phyloP scores from a whole-genome alignment of 305 asterid genomes.

The Coffea humblotiana region DNA sequence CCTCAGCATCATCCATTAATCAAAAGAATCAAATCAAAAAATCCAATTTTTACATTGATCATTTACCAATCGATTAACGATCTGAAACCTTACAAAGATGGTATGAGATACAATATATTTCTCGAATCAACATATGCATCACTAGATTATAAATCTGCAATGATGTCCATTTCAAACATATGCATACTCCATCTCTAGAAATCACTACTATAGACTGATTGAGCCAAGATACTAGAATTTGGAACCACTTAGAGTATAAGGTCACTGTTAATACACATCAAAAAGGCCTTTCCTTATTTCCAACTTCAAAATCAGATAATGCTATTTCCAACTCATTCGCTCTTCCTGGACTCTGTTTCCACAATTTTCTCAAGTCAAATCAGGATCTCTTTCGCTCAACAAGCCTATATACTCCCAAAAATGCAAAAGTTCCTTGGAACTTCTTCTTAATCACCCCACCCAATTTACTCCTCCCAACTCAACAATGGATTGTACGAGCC shows the following conservation, averaged over 20 bases:
- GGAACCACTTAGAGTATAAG: not conserved
- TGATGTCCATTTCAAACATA: not conserved
- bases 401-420: not conserved
- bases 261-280: not conserved
- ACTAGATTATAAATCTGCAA: not conserved
- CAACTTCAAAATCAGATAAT: not conserved
- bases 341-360: not conserved
- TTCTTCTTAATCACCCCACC: not conserved
- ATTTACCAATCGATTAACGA: too few species aligned
- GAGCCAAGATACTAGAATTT: too few species aligned
- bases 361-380: not conserved
- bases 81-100: too few species aligned
- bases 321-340: not conserved
- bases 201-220: too few species aligned
- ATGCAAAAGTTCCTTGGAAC: not conserved
- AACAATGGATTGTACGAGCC: not conserved
- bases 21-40: too few species aligned
- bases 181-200: not conserved
- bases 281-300: not conserved
- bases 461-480: not conserved
- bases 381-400: not conserved
- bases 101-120: too few species aligned
- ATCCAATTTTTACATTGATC: too few species aligned
- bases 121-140: not conserved
- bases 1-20: not conserved